These are phyloP conservation scores for Infundibulicybe gibba DNA, from an alignment of 768 basidiomycete species.

Conservation along the genomic window DNA sequence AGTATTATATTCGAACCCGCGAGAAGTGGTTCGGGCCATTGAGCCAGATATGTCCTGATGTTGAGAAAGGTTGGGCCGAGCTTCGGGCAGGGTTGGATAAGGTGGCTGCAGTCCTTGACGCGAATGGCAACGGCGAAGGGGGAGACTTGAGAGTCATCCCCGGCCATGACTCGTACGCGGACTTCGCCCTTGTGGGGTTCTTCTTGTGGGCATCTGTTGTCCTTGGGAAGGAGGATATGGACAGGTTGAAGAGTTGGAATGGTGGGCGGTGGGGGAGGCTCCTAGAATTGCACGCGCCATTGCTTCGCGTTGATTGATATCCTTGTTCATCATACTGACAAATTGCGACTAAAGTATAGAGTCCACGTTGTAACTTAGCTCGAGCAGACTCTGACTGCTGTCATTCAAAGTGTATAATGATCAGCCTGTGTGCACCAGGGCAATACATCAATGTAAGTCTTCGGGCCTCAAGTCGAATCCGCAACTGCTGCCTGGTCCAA, in stretches of 20 bases:
- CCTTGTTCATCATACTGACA: too few species aligned
- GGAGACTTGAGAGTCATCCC: constrained; percentile 7
- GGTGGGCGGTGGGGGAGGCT: constrained; percentile 8
- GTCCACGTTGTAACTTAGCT: too few species aligned
- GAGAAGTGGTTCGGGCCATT: constrained; percentile 10
- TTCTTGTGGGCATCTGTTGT: constrained; percentile 7
- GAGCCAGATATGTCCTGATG: constrained; percentile 9
- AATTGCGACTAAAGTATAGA: too few species aligned
- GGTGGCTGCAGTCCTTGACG: constrained; percentile 8
- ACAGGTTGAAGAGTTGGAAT: constrained; percentile 8
- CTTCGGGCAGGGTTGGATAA: constrained; percentile 9
- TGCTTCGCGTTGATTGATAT: constrained; percentile 2
- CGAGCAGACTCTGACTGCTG: too few species aligned
- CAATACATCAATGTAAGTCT: too few species aligned
- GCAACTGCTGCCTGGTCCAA: too few species aligned
- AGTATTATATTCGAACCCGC: constrained; percentile 10
- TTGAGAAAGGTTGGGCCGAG: constrained; percentile 5
- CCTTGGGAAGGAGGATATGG: constrained; percentile 2
- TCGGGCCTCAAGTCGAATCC: too few species aligned
- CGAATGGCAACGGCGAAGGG: constrained; percentile 1
- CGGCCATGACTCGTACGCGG: constrained; percentile 7
- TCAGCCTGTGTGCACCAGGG: too few species aligned
- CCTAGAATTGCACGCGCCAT: not conserved
- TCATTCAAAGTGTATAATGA: too few species aligned
- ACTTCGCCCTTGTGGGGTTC: constrained; percentile 5